phyloP scores from a whole-genome alignment of 306 rosid genomes.

The Cucumis melo region DNA sequence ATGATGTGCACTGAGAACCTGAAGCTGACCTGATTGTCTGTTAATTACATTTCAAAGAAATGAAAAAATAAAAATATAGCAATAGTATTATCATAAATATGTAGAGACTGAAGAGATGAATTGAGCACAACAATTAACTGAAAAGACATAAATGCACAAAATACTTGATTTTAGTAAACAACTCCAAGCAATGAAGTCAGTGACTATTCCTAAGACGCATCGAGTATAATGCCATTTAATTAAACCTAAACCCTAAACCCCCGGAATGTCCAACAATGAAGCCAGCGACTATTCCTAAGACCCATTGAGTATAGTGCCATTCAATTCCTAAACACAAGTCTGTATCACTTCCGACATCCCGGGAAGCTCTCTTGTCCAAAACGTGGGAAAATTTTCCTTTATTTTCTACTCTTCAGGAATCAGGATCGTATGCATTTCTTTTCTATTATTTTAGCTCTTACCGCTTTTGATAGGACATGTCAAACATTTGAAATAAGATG shows the following conservation, averaged over 20 bases:
- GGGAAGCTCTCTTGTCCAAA: neutral
- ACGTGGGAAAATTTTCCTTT: neutral
- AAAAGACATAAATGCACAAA: neutral
- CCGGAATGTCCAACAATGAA: neutral
- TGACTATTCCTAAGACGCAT: neutral
- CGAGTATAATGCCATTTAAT: neutral
- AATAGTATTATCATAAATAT: neutral
- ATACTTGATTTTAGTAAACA: neutral
- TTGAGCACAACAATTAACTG: neutral
- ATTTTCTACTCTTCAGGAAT: neutral
- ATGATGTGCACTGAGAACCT: constrained; percentile 86
- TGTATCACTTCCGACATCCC: neutral
- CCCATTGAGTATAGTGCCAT: neutral
- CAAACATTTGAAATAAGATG: neutral
- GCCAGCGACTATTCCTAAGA: neutral
- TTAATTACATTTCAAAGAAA: constrained; percentile 4
- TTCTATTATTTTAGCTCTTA: neutral
- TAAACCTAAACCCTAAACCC: neutral
- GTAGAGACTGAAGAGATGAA: neutral
- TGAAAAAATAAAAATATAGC: neutral
- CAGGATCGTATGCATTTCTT: neutral
- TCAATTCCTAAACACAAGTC: neutral
- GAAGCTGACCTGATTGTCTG: constrained; percentile 73
- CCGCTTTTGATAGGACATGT: neutral
- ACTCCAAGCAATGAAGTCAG: neutral